Base-by-base conservation (phyloP, 805 yeast species). In the Candida odintsovae region DNA sequence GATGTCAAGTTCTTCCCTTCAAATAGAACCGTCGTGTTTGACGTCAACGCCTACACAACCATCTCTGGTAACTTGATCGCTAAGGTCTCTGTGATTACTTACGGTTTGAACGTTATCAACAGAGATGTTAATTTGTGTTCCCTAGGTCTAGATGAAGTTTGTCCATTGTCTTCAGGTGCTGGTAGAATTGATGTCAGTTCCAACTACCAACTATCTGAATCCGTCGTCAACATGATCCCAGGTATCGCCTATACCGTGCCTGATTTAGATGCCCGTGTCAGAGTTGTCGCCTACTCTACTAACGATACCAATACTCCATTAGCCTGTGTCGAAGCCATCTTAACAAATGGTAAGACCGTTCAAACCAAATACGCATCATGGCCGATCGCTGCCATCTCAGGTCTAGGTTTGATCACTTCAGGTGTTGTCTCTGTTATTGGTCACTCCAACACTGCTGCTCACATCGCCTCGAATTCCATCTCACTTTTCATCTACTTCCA, bases 381-480 rank as follows among this genome's bases (percentile, higher is more conserved):
- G 97, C 95, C 88, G 37, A 88, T 96, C 18, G 97, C 97, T 2
- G 83, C 84, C 19, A 72, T 90, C 57, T 89, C 95, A 1, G 97
- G 97, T 51, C 65, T 87, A 26, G 96, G 97, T n/a, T 66, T 90
- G 49, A 67, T 90, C 40, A 74, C 83, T 16, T 86, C 95, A n/a
- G 90, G 95, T 6, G 52, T 85, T n/a, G 71, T 89, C 50, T 82
- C 95, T 4, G 77, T 90, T 4, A 83, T 85, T 63, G 97, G 96
- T 47, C 86, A 86, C 64, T 86, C 96, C 9, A 82, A 83, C 46
- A 89, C 96, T 9, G 95, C 97, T 12, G 83, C 95, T 18, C 90
- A 87, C 63, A 79, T 90, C 54, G 80, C 95, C 18, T 95, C 96
- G 6, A 88, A 86, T 59, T 83, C 96, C 1, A 80, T 86, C 44